These are phyloP conservation scores for Tuber microsphaerosporum DNA, from an alignment of 495 filamentous ascomycete species.

Conservation along the genomic window DNA sequence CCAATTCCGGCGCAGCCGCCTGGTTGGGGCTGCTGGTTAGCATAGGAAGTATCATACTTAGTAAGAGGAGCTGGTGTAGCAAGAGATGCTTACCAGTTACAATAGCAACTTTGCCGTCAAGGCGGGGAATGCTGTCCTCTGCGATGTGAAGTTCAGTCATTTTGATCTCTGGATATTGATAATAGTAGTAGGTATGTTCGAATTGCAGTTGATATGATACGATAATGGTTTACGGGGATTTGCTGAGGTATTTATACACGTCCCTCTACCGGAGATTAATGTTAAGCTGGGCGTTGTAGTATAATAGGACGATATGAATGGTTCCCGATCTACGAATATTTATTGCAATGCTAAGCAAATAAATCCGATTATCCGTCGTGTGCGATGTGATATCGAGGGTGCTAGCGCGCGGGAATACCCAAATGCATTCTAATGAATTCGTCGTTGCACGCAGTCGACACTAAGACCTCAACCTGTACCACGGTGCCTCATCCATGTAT, in stretches of 20 bases:
- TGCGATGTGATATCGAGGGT: neutral
- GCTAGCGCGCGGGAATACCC: neutral
- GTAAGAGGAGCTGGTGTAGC: neutral
- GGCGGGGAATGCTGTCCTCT: constrained; percentile 3
- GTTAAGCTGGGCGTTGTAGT: neutral
- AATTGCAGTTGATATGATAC: neutral
- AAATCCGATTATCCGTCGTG: neutral
- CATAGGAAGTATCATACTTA: neutral
- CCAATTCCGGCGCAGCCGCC: constrained; percentile 25
- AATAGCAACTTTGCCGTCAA: constrained; percentile 8
- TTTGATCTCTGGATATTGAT: neutral
- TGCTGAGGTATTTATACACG: neutral
- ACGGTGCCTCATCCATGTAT: neutral
- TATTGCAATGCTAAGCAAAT: neutral
- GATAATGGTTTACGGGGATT: neutral
- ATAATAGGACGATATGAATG: neutral
- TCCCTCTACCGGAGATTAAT: neutral
- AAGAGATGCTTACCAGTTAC: neutral
- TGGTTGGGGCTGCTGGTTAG: neutral
- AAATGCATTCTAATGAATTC: neutral
- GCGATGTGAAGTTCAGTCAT: constrained; percentile 8
- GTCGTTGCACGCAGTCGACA: neutral
- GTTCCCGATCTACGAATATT: neutral
- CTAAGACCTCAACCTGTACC: neutral
- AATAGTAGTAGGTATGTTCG: neutral